Evolutionary conservation across 129 eudicot species (phyloP).

Genomic region (Smallanthus sonchifolius): DNA sequence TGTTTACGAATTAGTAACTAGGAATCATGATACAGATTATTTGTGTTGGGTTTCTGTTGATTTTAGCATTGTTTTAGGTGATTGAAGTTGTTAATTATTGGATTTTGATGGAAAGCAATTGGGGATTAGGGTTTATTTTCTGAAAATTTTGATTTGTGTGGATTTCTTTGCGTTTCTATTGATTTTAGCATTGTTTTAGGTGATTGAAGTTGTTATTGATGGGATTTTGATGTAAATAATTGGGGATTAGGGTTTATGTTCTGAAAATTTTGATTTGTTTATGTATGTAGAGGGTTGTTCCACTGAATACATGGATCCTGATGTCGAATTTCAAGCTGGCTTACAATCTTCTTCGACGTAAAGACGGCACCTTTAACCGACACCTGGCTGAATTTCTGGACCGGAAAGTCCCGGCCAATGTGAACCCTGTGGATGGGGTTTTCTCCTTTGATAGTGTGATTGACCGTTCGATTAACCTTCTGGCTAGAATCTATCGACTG

Average conservation of each 20-base stretch:
- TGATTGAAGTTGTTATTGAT: not conserved
- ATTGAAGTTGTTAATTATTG: too few relatives aligned
- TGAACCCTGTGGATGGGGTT: constrained; percentile 66
- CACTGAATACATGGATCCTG: constrained; percentile 67
- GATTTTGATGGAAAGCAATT: not conserved
- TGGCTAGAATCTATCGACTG: constrained; percentile 48
- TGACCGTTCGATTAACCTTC: constrained; percentile 47
- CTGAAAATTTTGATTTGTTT: constrained; percentile 10
- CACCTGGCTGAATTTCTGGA: constrained; percentile 62
- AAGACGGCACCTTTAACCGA: constrained; percentile 60
- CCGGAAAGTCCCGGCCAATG: constrained; percentile 65
- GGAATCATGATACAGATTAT: not conserved
- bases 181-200: too few relatives aligned
- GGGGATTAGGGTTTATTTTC: not conserved
- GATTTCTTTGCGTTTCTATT: too few relatives aligned
- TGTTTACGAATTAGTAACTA: not conserved
- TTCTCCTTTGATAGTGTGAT: constrained; percentile 60
- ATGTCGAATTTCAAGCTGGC: constrained; percentile 64
- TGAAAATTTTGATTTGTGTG: constrained; percentile 1
- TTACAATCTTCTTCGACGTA: constrained; percentile 55
- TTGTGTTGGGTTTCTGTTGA: not conserved
- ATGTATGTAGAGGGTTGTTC: constrained; percentile 50
- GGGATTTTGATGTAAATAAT: constrained; percentile 5
- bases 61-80: too few relatives aligned
- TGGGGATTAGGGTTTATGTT: not conserved